Conservation (phyloP, 805 yeast species). For the Danielozyma ontarioensis region DNA sequence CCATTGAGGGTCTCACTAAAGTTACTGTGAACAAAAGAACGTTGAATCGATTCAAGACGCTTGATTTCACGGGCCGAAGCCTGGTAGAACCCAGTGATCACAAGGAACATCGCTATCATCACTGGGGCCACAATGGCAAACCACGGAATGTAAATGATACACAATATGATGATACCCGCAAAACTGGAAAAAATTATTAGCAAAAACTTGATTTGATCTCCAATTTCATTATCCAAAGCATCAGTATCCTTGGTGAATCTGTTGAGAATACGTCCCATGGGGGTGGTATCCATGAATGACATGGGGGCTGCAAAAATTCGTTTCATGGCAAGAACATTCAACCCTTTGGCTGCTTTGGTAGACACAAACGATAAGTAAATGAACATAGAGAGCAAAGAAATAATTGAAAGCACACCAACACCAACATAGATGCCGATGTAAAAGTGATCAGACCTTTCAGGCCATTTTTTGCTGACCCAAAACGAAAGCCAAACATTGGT, state of each 20-base stretch:
- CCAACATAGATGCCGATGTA: conserved; percentile 74
- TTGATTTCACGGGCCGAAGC: neutral
- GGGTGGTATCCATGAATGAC: neutral
- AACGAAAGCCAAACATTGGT: conserved; percentile 78
- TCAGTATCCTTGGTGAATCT: conserved; percentile 1
- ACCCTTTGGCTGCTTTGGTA: neutral
- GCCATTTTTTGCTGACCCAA: conserved; percentile 63
- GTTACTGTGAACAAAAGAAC: neutral
- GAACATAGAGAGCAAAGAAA: conserved; percentile 40
- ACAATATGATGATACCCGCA: neutral
- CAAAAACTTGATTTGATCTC: neutral
- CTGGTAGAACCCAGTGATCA: neutral
- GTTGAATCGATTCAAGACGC: neutral
- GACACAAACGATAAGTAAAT: conserved; percentile 36
- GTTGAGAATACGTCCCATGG: conserved; percentile 1
- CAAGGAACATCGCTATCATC: neutral
- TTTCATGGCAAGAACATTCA: neutral
- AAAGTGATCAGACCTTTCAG: conserved; percentile 41
- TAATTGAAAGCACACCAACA: conserved; percentile 47
- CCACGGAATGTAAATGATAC: conserved; percentile 1
- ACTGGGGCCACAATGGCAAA: neutral
- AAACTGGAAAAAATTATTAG: neutral
- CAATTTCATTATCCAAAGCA: neutral
- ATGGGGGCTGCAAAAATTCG: neutral
- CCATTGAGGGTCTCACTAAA: neutral